These are phyloP conservation scores for Peronospora tabacina DNA, from an alignment of 352 stramenopile genomes.

Conservation along the genomic window DNA sequence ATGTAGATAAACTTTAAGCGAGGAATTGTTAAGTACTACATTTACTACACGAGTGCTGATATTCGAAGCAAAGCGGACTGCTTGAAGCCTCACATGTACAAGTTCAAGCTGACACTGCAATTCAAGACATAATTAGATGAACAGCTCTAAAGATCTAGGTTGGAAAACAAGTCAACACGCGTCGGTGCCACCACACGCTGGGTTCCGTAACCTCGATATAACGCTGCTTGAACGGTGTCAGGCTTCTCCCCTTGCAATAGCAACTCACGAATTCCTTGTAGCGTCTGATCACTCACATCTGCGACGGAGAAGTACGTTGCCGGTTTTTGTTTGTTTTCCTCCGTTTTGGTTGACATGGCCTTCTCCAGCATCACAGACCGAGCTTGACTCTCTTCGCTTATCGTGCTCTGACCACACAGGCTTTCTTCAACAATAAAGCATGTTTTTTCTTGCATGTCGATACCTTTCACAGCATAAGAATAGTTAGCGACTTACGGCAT, in stretches of 20 bases:
- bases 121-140: conserved; percentile 32
- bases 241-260: conserved; percentile 28
- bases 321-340: not conserved
- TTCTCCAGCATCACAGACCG: conserved; percentile 14
- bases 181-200: conserved; percentile 33
- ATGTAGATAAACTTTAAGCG: no score
- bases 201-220: conserved; percentile 36
- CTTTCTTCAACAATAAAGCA: conserved; percentile 40
- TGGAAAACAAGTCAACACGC: conserved; percentile 36
- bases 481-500: not conserved
- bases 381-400: conserved; percentile 11
- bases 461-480: conserved; percentile 8
- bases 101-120: conserved; percentile 4
- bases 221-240: conserved; percentile 30
- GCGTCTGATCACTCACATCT: conserved; percentile 42
- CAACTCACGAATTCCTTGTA: conserved; percentile 44
- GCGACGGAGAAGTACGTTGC: conserved; percentile 37
- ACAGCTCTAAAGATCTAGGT: conserved; percentile 35
- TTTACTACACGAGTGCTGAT: not conserved
- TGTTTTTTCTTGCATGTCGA: conserved; percentile 11
- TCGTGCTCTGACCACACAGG: conserved; percentile 9
- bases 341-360: not conserved
- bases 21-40: no score
- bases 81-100: not conserved
- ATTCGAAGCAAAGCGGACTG: not conserved